Conservation (phyloP, 2,329 filamentous ascomycete genomes). For the Penicillium sp. region DNA sequence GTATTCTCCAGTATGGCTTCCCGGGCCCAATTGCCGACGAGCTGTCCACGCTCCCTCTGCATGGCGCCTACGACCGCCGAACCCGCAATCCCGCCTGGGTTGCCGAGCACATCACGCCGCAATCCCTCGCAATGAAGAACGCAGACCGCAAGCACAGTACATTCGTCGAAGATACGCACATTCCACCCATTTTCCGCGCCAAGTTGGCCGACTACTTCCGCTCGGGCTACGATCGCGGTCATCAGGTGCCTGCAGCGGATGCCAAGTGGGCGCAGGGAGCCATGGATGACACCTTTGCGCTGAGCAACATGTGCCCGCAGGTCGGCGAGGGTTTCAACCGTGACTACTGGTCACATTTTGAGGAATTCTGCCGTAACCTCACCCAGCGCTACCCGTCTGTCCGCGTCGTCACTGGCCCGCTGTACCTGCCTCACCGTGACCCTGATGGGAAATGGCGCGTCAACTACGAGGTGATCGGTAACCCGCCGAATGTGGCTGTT, state of each 20-base stretch:
- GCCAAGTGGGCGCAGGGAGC: conserved; percentile 90
- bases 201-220: conserved; percentile 91
- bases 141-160: conserved; percentile 78
- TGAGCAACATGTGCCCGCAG: conserved; percentile 97
- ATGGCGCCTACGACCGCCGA: conserved; percentile 85
- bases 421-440: conserved; percentile 86
- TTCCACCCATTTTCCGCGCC: conserved; percentile 84
- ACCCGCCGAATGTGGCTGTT: conserved; percentile 87
- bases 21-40: conserved; percentile 85
- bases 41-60: conserved; percentile 67
- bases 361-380: conserved; percentile 88
- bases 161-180: conserved; percentile 74
- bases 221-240: conserved; percentile 89
- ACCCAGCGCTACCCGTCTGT: conserved; percentile 79
- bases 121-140: conserved; percentile 67
- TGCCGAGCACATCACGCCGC: conserved; percentile 89
- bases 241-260: conserved; percentile 95
- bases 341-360: conserved; percentile 98
- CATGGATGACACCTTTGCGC: conserved; percentile 91
- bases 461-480: conserved; percentile 91
- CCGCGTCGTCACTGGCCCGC: conserved; percentile 83
- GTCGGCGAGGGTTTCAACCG: conserved; percentile 98
- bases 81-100: conserved; percentile 92
- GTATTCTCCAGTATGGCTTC: conserved; percentile 82
- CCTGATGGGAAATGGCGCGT: conserved; percentile 94